These are phyloP conservation scores for Beauveria sp. DNA, from an alignment of 2,329 filamentous ascomycete species.

Conservation along the genomic window DNA sequence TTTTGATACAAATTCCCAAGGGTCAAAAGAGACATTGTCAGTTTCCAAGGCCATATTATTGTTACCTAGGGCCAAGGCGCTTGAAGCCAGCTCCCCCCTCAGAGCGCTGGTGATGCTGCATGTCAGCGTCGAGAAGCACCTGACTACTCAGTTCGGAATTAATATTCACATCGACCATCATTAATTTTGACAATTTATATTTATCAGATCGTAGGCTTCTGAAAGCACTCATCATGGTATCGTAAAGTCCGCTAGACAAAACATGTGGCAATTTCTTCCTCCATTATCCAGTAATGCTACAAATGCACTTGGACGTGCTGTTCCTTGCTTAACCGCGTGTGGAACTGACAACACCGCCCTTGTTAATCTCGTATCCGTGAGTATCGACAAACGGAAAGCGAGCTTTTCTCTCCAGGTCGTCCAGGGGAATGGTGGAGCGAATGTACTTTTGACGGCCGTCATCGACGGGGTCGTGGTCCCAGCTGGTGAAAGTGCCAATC, in stretches of 20 bases:
- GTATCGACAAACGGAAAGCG: constrained; percentile 61
- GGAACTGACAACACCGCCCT: constrained; percentile 26
- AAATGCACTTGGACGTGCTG: background rate
- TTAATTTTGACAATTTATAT: too few relatives aligned
- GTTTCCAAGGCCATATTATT: too few relatives aligned
- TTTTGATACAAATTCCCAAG: too few relatives aligned
- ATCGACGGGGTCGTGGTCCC: constrained; percentile 76
- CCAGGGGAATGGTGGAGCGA: constrained; percentile 71
- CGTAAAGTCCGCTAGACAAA: constrained; percentile 2
- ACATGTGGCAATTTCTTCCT: background rate
- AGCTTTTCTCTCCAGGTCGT: constrained; percentile 70
- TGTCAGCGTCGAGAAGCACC: too few relatives aligned
- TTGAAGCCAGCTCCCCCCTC: too few relatives aligned
- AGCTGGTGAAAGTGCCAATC: constrained; percentile 67
- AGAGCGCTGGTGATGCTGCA: too few relatives aligned
- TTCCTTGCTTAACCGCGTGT: constrained; percentile 20
- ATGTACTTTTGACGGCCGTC: constrained; percentile 72
- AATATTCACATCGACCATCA: too few relatives aligned
- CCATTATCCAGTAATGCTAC: background rate
- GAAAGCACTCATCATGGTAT: constrained; percentile 4
- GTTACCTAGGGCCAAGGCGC: too few relatives aligned
- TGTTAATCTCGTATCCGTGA: constrained; percentile 40
- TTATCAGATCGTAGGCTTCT: background rate
- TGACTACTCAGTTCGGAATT: too few relatives aligned
- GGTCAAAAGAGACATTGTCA: too few relatives aligned